Evolutionary conservation across 352 stramenopile species (phyloP).

Genomic region (Albugo laibachii): DNA sequence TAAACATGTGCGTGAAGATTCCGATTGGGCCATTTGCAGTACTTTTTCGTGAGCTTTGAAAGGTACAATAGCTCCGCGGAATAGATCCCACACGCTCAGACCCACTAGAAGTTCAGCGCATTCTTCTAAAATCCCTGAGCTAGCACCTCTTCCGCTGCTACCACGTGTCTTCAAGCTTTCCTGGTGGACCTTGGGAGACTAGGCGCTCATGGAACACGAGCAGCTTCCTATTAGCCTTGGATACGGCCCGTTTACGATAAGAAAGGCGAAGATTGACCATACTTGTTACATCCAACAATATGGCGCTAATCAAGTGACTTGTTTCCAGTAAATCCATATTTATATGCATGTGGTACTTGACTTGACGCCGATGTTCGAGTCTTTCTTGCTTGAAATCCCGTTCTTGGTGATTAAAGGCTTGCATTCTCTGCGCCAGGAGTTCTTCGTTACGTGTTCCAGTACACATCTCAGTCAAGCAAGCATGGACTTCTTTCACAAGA

Average conservation of each 20-base stretch:
- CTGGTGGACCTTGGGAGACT: slow-evolving; percentile 94
- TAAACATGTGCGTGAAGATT: slow-evolving; percentile 92
- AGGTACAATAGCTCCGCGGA: slow-evolving; percentile 73
- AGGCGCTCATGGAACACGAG: slow-evolving; percentile 79
- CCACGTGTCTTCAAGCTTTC: slow-evolving; percentile 96
- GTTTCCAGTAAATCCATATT: slow-evolving; percentile 97
- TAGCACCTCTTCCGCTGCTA: slow-evolving; percentile 88
- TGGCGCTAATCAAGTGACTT: slow-evolving; percentile 94
- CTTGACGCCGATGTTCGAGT: slow-evolving; percentile 88
- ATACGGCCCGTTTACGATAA: slow-evolving; percentile 80
- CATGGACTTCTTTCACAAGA: slow-evolving; percentile 90
- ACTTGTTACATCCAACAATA: slow-evolving; percentile 97
- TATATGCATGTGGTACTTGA: slow-evolving; percentile 99
- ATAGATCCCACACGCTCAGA: slow-evolving; percentile 91
- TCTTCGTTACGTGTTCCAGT: slow-evolving; percentile 85
- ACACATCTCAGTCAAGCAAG: slow-evolving; percentile 95
- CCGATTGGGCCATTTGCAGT: slow-evolving; percentile 88
- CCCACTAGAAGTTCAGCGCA: slow-evolving; percentile 72
- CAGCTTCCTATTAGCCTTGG: slow-evolving; percentile 89
- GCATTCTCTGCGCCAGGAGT: slow-evolving; percentile 91
- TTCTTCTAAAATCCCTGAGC: slow-evolving; percentile 90
- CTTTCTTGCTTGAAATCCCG: slow-evolving; percentile 95
- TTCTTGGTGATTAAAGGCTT: slow-evolving; percentile 83
- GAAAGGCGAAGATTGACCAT: slow-evolving; percentile 81
- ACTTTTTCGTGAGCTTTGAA: slow-evolving; percentile 84